Conservation (phyloP, 2,329 filamentous ascomycete genomes). For the Alternaria metachromatica region DNA sequence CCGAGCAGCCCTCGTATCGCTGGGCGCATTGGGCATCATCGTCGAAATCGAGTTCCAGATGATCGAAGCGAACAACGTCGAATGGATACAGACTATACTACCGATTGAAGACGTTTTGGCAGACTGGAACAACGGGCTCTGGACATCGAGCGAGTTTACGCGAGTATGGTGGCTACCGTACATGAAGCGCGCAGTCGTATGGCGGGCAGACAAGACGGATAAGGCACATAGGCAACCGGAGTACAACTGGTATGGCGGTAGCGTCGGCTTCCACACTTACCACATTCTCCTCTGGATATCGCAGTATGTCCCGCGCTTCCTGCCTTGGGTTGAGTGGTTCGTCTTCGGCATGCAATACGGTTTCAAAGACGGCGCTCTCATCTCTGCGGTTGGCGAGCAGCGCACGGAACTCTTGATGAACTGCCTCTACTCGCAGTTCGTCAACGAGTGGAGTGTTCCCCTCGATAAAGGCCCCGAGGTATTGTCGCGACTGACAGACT, state of each 20-base stretch:
- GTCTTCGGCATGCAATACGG: conserved; percentile 98
- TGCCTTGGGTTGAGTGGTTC: conserved; percentile 94
- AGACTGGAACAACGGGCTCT: conserved; percentile 76
- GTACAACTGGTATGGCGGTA: conserved; percentile 79
- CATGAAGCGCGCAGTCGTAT: conserved; percentile 83
- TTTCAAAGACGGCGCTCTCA: conserved; percentile 73
- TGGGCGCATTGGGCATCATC: conserved; percentile 90
- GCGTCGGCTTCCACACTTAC: conserved; percentile 86
- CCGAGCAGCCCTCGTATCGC: conserved; percentile 82
- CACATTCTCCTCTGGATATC: conserved; percentile 86
- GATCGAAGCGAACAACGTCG: conserved; percentile 79
- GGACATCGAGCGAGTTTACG: conserved; percentile 86
- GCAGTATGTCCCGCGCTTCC: conserved; percentile 76
- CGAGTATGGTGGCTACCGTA: conserved; percentile 99
- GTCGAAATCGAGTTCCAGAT: conserved; percentile 87
- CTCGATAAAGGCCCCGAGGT: conserved; percentile 86
- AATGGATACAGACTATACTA: conserved; percentile 83
- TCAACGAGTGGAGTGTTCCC: conserved; percentile 97
- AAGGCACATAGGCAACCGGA: conserved; percentile 66
- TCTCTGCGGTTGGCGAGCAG: conserved; percentile 79
- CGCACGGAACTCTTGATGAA: conserved; percentile 89
- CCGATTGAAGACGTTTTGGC: conserved; percentile 71
- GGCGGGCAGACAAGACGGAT: conserved; percentile 82
- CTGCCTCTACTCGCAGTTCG: conserved; percentile 96
- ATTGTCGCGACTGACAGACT: conserved; percentile 79